phyloP scores from a whole-genome alignment of 2,329 filamentous ascomycete genomes.

The Phoma sp. region DNA sequence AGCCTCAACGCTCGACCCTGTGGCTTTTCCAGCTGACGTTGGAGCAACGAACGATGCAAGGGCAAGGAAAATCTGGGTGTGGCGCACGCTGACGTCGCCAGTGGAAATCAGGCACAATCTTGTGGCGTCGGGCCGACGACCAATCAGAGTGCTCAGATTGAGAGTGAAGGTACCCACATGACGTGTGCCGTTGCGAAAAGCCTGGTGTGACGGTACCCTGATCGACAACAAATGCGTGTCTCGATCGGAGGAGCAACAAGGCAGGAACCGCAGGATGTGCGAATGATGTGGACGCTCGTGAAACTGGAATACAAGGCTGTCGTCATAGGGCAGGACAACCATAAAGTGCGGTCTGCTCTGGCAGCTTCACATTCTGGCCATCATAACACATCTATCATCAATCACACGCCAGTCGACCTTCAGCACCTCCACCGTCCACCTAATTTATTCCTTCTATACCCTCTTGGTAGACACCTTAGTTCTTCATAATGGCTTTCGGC shows the following conservation, averaged over 20 bases:
- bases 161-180: neutral
- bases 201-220: slow-evolving; percentile 13
- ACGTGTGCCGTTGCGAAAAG: slow-evolving; percentile 12
- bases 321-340: slow-evolving; percentile 9
- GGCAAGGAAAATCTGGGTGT: slow-evolving; percentile 5
- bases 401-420: neutral
- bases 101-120: neutral
- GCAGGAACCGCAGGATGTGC: slow-evolving; percentile 3
- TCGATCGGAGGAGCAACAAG: slow-evolving; percentile 14
- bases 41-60: slow-evolving; percentile 8
- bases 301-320: slow-evolving; percentile 18
- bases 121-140: slow-evolving; percentile 11
- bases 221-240: slow-evolving; percentile 8
- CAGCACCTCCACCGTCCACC: neutral
- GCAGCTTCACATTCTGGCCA: neutral
- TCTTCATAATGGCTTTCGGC: slow-evolving; percentile 60
- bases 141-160: neutral
- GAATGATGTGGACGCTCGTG: slow-evolving; percentile 14
- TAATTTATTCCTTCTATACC: neutral
- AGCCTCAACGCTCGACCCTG: slow-evolving; percentile 3
- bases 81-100: slow-evolving; percentile 12
- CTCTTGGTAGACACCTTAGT: neutral
- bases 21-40: slow-evolving; percentile 15
- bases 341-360: slow-evolving; percentile 12
- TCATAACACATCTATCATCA: neutral